Evolutionary conservation across 2,329 filamentous ascomycete species (phyloP), one percentile per base, ranked within the genome.

Genomic region (Botryotinia calthae): DNA sequence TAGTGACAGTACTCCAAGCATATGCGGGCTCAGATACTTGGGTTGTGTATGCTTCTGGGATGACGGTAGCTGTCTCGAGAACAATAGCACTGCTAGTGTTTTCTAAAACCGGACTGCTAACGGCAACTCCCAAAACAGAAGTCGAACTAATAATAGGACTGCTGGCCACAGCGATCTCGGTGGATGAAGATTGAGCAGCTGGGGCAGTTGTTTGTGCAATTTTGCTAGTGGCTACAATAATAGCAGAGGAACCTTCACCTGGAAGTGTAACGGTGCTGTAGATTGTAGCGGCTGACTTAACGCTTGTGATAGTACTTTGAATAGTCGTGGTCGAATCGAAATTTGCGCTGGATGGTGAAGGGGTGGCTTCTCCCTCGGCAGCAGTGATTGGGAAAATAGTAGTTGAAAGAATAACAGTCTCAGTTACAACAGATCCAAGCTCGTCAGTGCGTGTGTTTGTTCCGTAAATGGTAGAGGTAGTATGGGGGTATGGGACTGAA

Each of bases 361-460:
- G 25, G 5, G 46, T 37, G 25, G 58, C 68, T 54, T n/a, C 31
- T 28, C 56, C 54, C 12, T 70, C 68, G 18, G 58, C 20, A 51
- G 68, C 68, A 22, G 68, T 70, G 8, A 64, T 40, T 7, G 68
- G 68, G 44, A 58, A 70, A 31, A 70, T 64, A 25, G 58, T 70
- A 12, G 68, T 70, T 25, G 68, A 70, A 46, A 70, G 58, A 64
- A 70, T 70, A 44, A 64, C 20, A n/a, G 68, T 70, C 28, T 70
- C 68, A 22, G 68, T 70, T 14, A 70, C 68, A 37, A 70, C 56
- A 54, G 58, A 70, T 51, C 68, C 68, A 46, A 70, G 31, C 20
- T 70, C 68, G 46, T 64, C 68, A 25, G 59, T 70, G 34, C 58
- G 69, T 20, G 59, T 71, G 22, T 56, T 71, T 31, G 18, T 65